Evolutionary conservation across 371 early-diverging fungal genomes (phyloP), one percentile per base, ranked within the genome.

Genomic region (Actinomortierella wolfii): DNA sequence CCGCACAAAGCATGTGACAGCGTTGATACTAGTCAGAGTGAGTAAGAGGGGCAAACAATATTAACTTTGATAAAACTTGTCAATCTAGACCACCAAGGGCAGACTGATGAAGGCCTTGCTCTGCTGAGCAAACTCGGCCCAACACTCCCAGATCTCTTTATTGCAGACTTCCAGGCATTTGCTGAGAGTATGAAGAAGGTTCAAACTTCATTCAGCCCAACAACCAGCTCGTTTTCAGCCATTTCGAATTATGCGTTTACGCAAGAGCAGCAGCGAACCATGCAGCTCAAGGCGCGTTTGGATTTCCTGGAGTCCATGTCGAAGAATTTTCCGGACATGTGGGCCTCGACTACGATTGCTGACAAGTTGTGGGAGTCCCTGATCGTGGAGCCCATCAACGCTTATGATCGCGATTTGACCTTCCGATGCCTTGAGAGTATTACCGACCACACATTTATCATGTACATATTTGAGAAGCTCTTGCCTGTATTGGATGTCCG

Each of bases 331-430:
- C 49, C 73, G n/a, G 53, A 26, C 3, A 60, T 66, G 41, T 74
- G 73, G 61, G 69, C 59, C 52, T 77, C 79, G 3, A 51, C 67
- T 0, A 58, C 28, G 6, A 56, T 77, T 26, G 77, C 77, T 17
- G 79, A 78, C 42, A 68, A 69, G 0, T 48, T 78, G 18, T 78
- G 79, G 79, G 47, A 53, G 13, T 59, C 70, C 28, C 59, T 78
- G 7, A 75, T 78, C 7, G 62, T 59, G 6, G 67, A 78, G 51
- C 77, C 79, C 15, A 77, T 78, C 34, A 70, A 78, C 3, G 52
- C 40, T 9, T 54, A 61, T 24, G 77, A 78, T 56, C 74, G 70
- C 46, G 79, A 78, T 24, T 77, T 68, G 20, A 61, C 79, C 1
- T 78, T 78, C 50, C 26, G 41, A 15, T 78, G 69, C 34, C 54